Percentiles rank a stretch among this genome's conserved stretches.
These are phyloP conservation scores for Thelonectria blattea DNA, from an alignment of 2,329 filamentous ascomycete genomes.

Conservation along the genomic window DNA sequence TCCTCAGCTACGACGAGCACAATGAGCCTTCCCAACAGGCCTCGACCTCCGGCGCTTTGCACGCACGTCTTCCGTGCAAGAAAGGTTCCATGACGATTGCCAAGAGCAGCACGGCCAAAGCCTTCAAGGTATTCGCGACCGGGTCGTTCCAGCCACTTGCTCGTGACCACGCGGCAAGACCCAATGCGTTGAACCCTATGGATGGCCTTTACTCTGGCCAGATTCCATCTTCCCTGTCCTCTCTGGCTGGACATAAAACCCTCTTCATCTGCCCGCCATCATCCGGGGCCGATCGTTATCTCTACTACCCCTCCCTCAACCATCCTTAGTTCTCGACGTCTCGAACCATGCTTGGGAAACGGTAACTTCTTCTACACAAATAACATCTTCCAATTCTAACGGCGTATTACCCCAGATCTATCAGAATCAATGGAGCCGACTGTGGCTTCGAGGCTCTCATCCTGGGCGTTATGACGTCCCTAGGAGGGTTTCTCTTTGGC, in stretches of 20 bases:
- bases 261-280: conserved; percentile 26
- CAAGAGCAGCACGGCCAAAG: conserved; percentile 27
- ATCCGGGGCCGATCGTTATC: neutral
- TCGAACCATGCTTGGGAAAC: conserved; percentile 28
- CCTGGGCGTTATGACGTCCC: conserved; percentile 58
- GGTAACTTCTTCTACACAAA: conserved; percentile 15
- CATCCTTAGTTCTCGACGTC: conserved; percentile 29
- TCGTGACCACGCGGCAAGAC: neutral
- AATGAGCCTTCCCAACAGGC: conserved; percentile 4
- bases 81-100: conserved; percentile 39
- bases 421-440: conserved; percentile 51
- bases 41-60: conserved; percentile 23
- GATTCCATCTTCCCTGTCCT: neutral
- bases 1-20: conserved; percentile 21
- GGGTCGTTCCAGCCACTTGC: conserved; percentile 7
- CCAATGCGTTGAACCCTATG: neutral
- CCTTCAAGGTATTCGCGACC: conserved; percentile 10
- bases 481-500: conserved; percentile 67
- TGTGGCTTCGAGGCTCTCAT: conserved; percentile 49
- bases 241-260: conserved; percentile 21
- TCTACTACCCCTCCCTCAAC: conserved; percentile 10
- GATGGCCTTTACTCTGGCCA: neutral
- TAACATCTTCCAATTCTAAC: conserved; percentile 10
- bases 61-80: conserved; percentile 8
- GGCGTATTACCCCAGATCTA: conserved; percentile 38